phyloP scores from a whole-genome alignment of 1,284 basidiomycete genomes.

The Tilletia caries region DNA sequence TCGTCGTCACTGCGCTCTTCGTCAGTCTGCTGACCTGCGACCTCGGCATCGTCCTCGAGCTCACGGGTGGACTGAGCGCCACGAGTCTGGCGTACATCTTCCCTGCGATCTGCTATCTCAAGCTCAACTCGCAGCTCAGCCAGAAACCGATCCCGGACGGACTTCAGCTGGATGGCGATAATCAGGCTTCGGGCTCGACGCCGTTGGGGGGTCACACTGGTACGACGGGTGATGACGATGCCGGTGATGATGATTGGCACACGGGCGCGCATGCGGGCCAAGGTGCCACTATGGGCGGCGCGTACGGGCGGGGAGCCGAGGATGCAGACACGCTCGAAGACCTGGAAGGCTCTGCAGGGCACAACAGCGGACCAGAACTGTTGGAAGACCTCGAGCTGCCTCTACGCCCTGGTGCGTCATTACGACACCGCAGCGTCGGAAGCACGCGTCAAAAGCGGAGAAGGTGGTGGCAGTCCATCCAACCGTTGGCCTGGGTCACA shows the following conservation, averaged over 20 bases:
- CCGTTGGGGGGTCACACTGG: neutral
- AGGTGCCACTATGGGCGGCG: neutral
- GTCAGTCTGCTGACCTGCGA: slow-evolving; percentile 92
- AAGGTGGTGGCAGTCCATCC: slow-evolving; percentile 47
- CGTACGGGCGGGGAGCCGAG: slow-evolving; percentile 24
- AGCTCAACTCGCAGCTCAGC: slow-evolving; percentile 38
- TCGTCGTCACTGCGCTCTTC: slow-evolving; percentile 77
- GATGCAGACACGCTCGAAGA: slow-evolving; percentile 25
- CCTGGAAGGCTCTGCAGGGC: slow-evolving; percentile 24
- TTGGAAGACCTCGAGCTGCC: slow-evolving; percentile 48
- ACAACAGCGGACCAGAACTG: slow-evolving; percentile 8
- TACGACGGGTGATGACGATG: neutral
- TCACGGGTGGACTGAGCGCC: slow-evolving; percentile 90
- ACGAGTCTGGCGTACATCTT: slow-evolving; percentile 88
- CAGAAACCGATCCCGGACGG: slow-evolving; percentile 28
- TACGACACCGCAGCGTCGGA: slow-evolving; percentile 15
- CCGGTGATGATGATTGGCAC: neutral
- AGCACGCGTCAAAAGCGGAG: neutral
- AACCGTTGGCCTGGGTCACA: slow-evolving; percentile 44
- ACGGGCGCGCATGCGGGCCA: slow-evolving; percentile 22
- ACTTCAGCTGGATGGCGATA: neutral
- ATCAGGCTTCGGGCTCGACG: slow-evolving; percentile 16
- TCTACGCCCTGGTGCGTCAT: slow-evolving; percentile 44
- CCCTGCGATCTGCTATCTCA: slow-evolving; percentile 51
- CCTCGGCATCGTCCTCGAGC: slow-evolving; percentile 92